Base-by-base conservation (phyloP, 2,329 filamentous ascomycete species). In the Epichloe baconii region DNA sequence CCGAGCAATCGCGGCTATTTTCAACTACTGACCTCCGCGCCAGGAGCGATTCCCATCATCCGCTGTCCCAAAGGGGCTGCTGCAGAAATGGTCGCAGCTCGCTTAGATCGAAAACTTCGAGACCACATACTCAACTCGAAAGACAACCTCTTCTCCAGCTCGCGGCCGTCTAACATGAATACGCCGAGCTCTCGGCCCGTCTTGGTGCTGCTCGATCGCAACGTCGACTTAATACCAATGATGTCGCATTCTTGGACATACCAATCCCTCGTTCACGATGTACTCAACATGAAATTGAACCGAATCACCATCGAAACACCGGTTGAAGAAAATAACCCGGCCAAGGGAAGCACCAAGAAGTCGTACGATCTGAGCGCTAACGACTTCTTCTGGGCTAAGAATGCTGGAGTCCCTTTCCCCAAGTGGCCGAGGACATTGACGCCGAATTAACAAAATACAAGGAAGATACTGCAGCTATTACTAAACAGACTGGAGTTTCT, bases 91-190 rank as follows among this genome's bases (percentile, higher is more conserved):
- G 94, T 98, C 57, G 86, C 89, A 14, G 86, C 87, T 14, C 95
- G 95, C 63, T 80, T 98, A 23, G 93, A 98, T 65, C 83, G 93
- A 54, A 98, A 97, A 67, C 79, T 98, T 21, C 83, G 93, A 61
- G 93, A 98, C 62, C 93, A 98, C 65, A 87, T 97, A 49, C 77
- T 98, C 56, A 97, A 97, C 68, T 95, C 91, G 12, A 97, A 96
- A 71, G 91, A 96, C 64, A 97, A 96, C 62, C 78, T 98, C 4
- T 98, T 98, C 67, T 94, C 89, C 41, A 71, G 68, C 52, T 76
- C 82, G 48, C 77, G 86, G 54, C 75, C 82, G 2, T 70, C 75
- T 7, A 69, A 75, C 6, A 67, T 76, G 1, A 76, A 78, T 15
- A 83, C 86, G 0, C 78, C 84, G 2, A 79, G 83, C 8, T 86